Evolutionary conservation across 129 eudicot genomes (phyloP).

Genomic region (Ambrosia artemisiifolia): DNA sequence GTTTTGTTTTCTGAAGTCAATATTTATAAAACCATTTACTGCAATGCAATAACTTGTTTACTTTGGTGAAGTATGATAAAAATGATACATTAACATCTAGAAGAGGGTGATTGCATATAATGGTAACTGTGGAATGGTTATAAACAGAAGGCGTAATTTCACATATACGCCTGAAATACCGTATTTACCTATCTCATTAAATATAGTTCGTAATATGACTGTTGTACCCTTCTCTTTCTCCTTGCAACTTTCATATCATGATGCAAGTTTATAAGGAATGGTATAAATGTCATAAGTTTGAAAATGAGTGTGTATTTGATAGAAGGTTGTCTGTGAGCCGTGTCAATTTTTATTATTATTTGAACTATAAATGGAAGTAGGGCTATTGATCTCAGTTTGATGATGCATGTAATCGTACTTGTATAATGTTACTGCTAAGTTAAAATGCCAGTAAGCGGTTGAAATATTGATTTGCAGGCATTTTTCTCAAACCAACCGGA

Average conservation of each 20-base stretch:
- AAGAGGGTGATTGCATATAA: not conserved
- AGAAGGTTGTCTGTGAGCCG: not conserved
- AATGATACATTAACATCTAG: not conserved
- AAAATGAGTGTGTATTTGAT: not conserved
- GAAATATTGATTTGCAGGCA: slow-evolving; percentile 47
- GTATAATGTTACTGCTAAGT: not conserved
- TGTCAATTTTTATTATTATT: not conserved
- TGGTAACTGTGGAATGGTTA: too few relatives aligned
- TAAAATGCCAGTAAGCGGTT: not conserved
- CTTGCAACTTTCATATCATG: not conserved
- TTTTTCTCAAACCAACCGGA: slow-evolving; percentile 75
- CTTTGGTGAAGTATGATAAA: not conserved
- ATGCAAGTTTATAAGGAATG: not conserved
- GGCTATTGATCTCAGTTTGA: not conserved
- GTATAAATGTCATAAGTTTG: not conserved
- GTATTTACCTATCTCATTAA: not conserved
- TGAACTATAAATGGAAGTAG: not conserved
- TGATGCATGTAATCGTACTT: not conserved
- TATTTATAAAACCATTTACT: not conserved
- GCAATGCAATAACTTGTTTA: not conserved
- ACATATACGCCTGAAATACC: too few relatives aligned
- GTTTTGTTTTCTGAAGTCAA: slow-evolving; percentile 22
- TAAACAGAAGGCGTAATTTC: too few relatives aligned
- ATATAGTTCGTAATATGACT: not conserved
- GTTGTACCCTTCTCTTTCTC: not conserved